Evolutionary conservation across 2,329 filamentous ascomycete genomes (phyloP).

Genomic region (Zalaria sp.): DNA sequence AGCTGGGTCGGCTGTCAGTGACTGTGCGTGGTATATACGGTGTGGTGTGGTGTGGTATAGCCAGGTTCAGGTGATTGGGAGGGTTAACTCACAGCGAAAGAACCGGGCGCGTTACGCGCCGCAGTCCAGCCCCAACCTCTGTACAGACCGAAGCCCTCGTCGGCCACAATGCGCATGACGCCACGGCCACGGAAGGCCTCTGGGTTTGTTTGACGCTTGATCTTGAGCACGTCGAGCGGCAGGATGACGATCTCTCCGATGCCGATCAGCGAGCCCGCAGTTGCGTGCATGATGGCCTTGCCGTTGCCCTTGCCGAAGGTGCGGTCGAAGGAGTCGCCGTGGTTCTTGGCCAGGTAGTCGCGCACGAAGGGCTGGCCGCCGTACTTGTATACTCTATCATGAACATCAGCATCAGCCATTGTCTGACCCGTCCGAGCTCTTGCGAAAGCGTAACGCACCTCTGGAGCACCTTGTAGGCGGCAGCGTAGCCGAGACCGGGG

Average conservation of each 20-base stretch:
- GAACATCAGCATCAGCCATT: no score
- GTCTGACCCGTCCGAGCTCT: no score
- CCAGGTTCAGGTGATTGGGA: neutral
- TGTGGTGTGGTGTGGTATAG: neutral
- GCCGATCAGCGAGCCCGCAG: slow-evolving; percentile 86
- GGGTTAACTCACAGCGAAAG: slow-evolving; percentile 63
- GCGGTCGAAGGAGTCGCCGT: slow-evolving; percentile 70
- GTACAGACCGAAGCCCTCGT: slow-evolving; percentile 93
- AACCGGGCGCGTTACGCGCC: slow-evolving; percentile 89
- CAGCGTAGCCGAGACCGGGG: slow-evolving; percentile 91
- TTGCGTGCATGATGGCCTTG: slow-evolving; percentile 96
- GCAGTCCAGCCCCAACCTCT: slow-evolving; percentile 96
- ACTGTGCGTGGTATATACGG: neutral
- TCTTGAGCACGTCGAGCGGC: slow-evolving; percentile 93
- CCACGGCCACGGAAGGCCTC: slow-evolving; percentile 94
- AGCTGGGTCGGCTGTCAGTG: slow-evolving; percentile 39
- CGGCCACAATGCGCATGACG: slow-evolving; percentile 73
- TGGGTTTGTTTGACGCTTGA: slow-evolving; percentile 98
- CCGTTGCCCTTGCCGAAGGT: slow-evolving; percentile 93
- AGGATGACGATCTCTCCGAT: slow-evolving; percentile 95
- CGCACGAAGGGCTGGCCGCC: slow-evolving; percentile 91
- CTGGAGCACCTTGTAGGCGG: slow-evolving; percentile 95
- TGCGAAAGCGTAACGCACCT: neutral
- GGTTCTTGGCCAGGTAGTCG: slow-evolving; percentile 71
- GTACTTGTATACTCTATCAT: slow-evolving; percentile 80